Evolutionary conservation across 352 stramenopile species (phyloP), one percentile per base, ranked within the genome.

Genomic region (Globisporangium polare): DNA sequence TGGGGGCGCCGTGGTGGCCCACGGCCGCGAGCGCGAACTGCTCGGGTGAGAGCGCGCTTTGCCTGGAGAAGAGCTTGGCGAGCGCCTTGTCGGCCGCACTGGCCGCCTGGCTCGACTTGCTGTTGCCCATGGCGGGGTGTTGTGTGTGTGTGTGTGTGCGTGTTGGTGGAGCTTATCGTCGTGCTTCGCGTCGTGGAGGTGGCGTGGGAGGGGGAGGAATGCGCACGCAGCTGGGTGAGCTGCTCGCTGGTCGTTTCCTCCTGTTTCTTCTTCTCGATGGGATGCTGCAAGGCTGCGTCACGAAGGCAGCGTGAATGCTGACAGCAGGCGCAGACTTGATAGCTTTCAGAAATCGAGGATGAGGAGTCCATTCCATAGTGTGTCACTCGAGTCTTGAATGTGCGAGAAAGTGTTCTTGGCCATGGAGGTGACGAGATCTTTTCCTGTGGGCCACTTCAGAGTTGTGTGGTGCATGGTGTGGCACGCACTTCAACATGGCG

Each of bases 1-100:
- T 80, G 9, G 82, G 80, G 35, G 91, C 71, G 43, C 84, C 82
- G 39, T 94, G 85, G 62, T 94, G 85, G 18, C 73, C 85, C 13
- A 71, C 67, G 2, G 71, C 29, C 10, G 71, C 56, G n/a, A 91
- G 54, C 24, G 58, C 63, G 45, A 91, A 94, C 68, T 86, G 71
- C 2, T 65, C 66, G 2, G 60, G 26, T 2, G 69, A 66, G 5
- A 94, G 68, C 43, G 72, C 63, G 29, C 72, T 81, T 24, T 57
- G 65, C 0, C 70, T 72, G 45, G 72, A 49, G 18, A 91, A 65
- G 22, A 77, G 39, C 53, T 68, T 66, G n/a, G 75, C 66, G 29
- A 88, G 65, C 35, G 72, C 58, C 58, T 88, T 75, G 4, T 68
- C 66, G 7, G 65, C 60, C 6, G 73, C 69, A 50, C 70, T 66